These are phyloP conservation scores for Exutisphaerella laricina DNA, from an alignment of 2,329 filamentous ascomycete genomes.

Conservation along the genomic window DNA sequence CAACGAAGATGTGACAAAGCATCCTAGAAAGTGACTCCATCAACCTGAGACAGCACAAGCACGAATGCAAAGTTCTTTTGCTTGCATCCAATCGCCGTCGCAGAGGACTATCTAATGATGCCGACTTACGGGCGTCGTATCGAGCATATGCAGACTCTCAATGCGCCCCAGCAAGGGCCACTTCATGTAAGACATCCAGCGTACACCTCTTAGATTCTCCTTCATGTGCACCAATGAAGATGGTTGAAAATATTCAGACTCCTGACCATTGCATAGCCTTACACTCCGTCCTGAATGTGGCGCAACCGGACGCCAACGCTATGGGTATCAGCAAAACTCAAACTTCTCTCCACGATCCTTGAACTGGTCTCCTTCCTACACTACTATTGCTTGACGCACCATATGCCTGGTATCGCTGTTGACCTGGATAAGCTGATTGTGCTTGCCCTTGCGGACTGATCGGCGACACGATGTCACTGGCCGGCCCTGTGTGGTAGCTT, in stretches of 20 bases:
- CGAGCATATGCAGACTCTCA: too few relatives aligned
- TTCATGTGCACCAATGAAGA: neutral
- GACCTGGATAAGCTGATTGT: conserved; percentile 20
- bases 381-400: conserved; percentile 8
- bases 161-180: neutral
- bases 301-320: neutral
- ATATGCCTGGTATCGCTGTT: conserved; percentile 16
- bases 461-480: conserved; percentile 10
- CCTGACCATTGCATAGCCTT: neutral
- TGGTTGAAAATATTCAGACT: neutral
- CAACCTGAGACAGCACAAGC: neutral
- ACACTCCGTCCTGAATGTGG: neutral
- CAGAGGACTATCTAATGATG: too few relatives aligned
- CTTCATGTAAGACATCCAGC: conserved; percentile 1
- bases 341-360: conserved; percentile 33
- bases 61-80: neutral
- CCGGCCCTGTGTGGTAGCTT: conserved; percentile 14
- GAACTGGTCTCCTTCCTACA: conserved; percentile 30
- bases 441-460: conserved; percentile 14
- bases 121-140: too few relatives aligned
- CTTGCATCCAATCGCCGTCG: neutral
- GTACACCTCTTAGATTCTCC: conserved; percentile 1
- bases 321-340: conserved; percentile 12
- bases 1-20: too few relatives aligned
- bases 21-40: too few relatives aligned